Evolutionary conservation across 2,329 filamentous ascomycete species (phyloP).

Genomic region (Cladosporium austrohemisphaericum): DNA sequence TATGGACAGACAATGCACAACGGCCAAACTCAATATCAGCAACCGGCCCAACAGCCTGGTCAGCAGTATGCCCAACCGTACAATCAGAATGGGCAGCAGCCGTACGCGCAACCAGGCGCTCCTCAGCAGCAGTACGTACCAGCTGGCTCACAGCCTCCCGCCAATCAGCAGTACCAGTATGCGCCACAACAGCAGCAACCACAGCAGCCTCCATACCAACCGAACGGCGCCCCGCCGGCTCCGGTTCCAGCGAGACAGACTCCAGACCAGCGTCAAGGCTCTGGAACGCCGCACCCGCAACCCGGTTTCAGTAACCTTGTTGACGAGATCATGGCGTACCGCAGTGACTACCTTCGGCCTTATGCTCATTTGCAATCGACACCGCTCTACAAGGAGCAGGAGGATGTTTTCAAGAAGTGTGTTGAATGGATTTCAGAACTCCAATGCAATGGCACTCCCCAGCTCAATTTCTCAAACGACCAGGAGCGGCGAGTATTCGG

Average conservation of each 20-base stretch:
- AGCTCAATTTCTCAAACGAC: slow-evolving; percentile 10
- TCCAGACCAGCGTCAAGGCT: slow-evolving; percentile 3
- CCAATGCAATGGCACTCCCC: slow-evolving; percentile 12
- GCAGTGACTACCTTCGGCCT: slow-evolving; percentile 19
- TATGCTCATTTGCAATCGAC: slow-evolving; percentile 11
- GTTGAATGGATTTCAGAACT: slow-evolving; percentile 17
- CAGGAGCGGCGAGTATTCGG: slow-evolving; percentile 16
- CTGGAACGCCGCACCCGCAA: slow-evolving; percentile 16
- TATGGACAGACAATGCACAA: slow-evolving; percentile 21
- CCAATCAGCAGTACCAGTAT: slow-evolving; percentile 9
- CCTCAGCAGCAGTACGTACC: slow-evolving; percentile 5
- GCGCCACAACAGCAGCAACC: slow-evolving; percentile 16
- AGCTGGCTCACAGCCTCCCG: slow-evolving; percentile 7
- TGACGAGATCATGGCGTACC: slow-evolving; percentile 24
- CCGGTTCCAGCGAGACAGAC: slow-evolving; percentile 5
- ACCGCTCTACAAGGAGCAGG: slow-evolving; percentile 16
- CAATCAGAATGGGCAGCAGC: slow-evolving; percentile 15
- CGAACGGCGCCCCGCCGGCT: slow-evolving; percentile 1
- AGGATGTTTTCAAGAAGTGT: slow-evolving; percentile 21
- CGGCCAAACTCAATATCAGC: slow-evolving; percentile 17
- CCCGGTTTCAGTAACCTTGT: slow-evolving; percentile 24
- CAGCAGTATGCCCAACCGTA: slow-evolving; percentile 18
- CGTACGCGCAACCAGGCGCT: slow-evolving; percentile 5
- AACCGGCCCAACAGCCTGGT: slow-evolving; percentile 13
- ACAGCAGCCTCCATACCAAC: slow-evolving; percentile 8